Conservation (phyloP, 2,329 filamentous ascomycete genomes). For the Xylariaceae sp. region DNA sequence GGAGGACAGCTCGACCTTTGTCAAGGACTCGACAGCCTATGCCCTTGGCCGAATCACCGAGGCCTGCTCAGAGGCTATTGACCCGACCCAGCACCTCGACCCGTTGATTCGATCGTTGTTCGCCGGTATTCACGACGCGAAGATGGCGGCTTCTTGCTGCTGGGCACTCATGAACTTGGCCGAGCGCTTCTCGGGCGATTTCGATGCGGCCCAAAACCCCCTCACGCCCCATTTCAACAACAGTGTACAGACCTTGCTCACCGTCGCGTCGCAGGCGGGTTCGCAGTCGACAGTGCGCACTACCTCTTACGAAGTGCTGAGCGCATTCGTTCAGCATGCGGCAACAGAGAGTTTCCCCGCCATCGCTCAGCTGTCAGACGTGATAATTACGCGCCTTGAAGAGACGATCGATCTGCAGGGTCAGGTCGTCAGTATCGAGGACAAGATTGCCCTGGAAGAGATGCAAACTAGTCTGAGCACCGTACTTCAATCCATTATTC, state of each 20-base stretch:
- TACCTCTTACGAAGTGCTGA: constrained; percentile 93
- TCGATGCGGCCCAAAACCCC: constrained; percentile 68
- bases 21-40: constrained; percentile 93
- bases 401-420: constrained; percentile 81
- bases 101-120: constrained; percentile 84
- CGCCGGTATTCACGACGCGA: constrained; percentile 79
- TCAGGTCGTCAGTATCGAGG: constrained; percentile 94
- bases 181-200: constrained; percentile 86
- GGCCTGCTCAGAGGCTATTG: constrained; percentile 83
- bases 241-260: constrained; percentile 76
- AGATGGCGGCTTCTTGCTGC: constrained; percentile 97
- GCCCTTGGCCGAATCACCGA: constrained; percentile 94
- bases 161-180: constrained; percentile 99
- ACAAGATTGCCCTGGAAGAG: constrained; percentile 91
- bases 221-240: constrained; percentile 89
- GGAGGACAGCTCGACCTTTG: constrained; percentile 81
- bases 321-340: constrained; percentile 86
- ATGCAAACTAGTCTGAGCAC: constrained; percentile 95
- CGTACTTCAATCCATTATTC: constrained; percentile 84
- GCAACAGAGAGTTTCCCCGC: constrained; percentile 77
- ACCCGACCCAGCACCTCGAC: constrained; percentile 74
- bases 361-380: constrained; percentile 74
- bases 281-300: constrained; percentile 85
- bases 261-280: constrained; percentile 75
- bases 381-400: constrained; percentile 85